Base-by-base conservation (phyloP, 2,329 filamentous ascomycete species). In the Acephala macrosclerotiorum region DNA sequence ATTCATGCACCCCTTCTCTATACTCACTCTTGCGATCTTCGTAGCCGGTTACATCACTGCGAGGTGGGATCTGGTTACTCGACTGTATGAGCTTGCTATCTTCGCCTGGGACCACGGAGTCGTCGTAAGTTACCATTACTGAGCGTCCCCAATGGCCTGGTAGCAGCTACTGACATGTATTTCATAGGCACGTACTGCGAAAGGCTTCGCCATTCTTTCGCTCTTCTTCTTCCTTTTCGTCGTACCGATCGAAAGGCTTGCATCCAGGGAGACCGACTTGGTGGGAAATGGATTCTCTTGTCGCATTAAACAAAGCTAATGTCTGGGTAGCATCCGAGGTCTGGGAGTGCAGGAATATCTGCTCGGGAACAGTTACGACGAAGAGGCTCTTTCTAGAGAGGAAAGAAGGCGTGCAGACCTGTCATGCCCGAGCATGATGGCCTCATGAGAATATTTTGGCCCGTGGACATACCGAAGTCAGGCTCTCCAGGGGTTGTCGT, bases 61-160 rank as follows among this genome's bases (percentile, higher is more conserved):
- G 78, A 92, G 96, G 85, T 99, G 96, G 94, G 96, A 98, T 82
- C 90, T 99, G 70, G 94, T 97, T 73, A 97, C 95, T 74, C 91
- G 94, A 76, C 87, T 98, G 75, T 97, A 97, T 90, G 95, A 99
- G 82, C 89, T 99, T 75, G 92, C 93, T 73, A 91, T 97, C 72
- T 99, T 98, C 80, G 96, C 96, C 73, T 97, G 94, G 94, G 92
- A 98, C 80, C 93, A 98, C 92, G 94, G 95, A 78, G 96, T 99
- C 75, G 91, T 98, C 78, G 94, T 97, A 83, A 76, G 91, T 83
- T 18, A 14, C 45, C 22, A 4, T 16, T 38, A 51, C 35, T 53
- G n/a, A 53, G 25, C 56, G n/a, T 45, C 18, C 42, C 18, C 40
- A 20, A 33, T 11, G n/a, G 18, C n/a, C 14, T 9, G 8, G 40